Conservation (phyloP, 331 rosid species). For the Dryas integrifolia region DNA sequence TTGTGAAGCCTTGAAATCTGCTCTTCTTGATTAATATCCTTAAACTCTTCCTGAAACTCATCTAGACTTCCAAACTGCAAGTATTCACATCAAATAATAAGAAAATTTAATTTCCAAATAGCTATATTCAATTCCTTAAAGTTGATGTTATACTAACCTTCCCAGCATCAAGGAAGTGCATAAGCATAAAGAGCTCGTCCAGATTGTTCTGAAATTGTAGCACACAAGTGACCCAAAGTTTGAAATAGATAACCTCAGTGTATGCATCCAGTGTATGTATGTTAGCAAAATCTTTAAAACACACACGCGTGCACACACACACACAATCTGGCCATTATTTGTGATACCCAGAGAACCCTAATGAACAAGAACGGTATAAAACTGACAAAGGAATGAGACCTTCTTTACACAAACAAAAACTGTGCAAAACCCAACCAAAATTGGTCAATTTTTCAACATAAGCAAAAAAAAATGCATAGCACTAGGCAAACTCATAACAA, state of each 20-base stretch:
- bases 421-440: neutral
- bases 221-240: slow-evolving; percentile 18
- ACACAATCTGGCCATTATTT: neutral
- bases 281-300: slow-evolving; percentile 7
- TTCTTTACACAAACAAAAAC: neutral
- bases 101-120: slow-evolving; percentile 14
- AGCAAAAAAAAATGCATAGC: neutral
- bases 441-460: neutral
- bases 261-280: slow-evolving; percentile 8
- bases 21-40: slow-evolving; percentile 97
- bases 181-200: slow-evolving; percentile 97
- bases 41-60: slow-evolving; percentile 98
- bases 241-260: slow-evolving; percentile 15
- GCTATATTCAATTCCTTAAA: slow-evolving; percentile 5
- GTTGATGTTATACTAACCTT: slow-evolving; percentile 63
- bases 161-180: slow-evolving; percentile 99
- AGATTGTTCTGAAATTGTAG: slow-evolving; percentile 81
- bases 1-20: slow-evolving; percentile 93
- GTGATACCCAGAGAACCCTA: neutral
- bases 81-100: slow-evolving; percentile 25
- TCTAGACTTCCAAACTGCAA: slow-evolving; percentile 92
- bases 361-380: neutral
- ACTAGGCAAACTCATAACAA: slow-evolving; percentile 27
- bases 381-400: neutral
- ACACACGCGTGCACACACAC: neutral